Evolutionary conservation across 371 early-diverging fungal genomes (phyloP), one percentile per base, ranked within the genome.

Genomic region (Lichtheimia hyalospora): DNA sequence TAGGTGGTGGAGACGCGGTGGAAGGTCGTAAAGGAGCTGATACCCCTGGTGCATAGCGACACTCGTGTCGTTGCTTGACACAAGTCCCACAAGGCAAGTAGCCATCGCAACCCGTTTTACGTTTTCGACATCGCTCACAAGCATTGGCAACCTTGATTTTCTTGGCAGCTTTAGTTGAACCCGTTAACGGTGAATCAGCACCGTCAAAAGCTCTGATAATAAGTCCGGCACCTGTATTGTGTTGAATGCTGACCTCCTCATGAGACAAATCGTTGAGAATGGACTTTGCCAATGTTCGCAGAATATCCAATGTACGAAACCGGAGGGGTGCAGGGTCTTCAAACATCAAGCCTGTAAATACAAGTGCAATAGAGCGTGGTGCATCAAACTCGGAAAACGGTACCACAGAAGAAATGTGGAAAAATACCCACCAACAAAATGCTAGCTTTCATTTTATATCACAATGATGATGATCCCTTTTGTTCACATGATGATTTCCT

Each of bases 41-140:
- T n/a, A 49, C 58, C 10, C 66, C 66, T n/a, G 55, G 58, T 7
- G 58, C 52, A 46, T 61, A 66, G 12, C 49, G 54, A 28, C 67
- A 66, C 14, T 34, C 28, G 14, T 58, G 27, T 21, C 39, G 28
- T 27, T 48, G 49, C 18, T 58, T 58, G 24, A 20, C 41, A 25
- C 58, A 58, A 15, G 21, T 50, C 5, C 49, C 50, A 41, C 58
- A 58, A 15, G 58, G 58, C 20, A 40, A 40, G 43, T 55, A 55
- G 18, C 68, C 68, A 43, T 68, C 61, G 54, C 68, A 68, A 48
- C 53, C 51, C 18, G 51, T 52, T 42, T 68, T 68, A 34, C 57
- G 54, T 7, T 25, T 56, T 48, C 57, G 54, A 43, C 68, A 68
- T 23, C 28, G 44, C 13, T 53, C 39, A 27, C 68, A 68, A 50